Percentiles rank a stretch among this genome's conserved stretches.
Evolutionary conservation across 495 filamentous ascomycete genomes (phyloP).

Genomic region (Apiosordaria backusii): DNA sequence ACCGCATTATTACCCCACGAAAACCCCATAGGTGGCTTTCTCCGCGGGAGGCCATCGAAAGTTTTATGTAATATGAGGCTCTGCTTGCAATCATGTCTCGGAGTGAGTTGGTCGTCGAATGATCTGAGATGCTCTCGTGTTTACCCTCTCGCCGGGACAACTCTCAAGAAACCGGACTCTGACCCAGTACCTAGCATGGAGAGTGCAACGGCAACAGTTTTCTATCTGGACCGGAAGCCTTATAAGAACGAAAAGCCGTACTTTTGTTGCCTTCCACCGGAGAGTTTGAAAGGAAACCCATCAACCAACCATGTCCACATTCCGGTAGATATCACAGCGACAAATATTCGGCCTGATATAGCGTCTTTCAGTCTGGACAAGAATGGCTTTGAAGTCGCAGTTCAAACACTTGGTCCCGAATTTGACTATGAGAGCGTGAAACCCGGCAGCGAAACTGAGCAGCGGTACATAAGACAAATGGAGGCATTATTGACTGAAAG

Average conservation of each 20-base stretch:
- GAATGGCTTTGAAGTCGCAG: not conserved
- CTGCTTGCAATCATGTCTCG: not conserved
- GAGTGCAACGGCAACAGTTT: not conserved
- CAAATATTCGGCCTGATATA: not conserved
- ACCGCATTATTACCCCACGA: not conserved
- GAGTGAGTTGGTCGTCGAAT: not conserved
- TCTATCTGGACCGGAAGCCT: not conserved
- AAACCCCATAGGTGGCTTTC: not conserved
- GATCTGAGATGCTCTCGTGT: not conserved
- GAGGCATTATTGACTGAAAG: not conserved
- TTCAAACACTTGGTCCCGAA: not conserved
- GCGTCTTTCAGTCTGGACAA: not conserved
- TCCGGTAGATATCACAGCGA: not conserved
- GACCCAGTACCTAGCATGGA: not conserved
- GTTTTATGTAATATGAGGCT: not conserved
- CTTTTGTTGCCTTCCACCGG: not conserved
- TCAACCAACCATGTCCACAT: not conserved
- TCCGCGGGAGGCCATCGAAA: not conserved
- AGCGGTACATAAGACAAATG: not conserved
- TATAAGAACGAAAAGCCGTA: not conserved
- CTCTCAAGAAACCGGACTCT: not conserved
- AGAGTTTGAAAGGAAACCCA: not conserved
- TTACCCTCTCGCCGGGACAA: not conserved
- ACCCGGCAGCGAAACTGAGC: not conserved
- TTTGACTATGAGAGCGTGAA: not conserved